phyloP scores from a whole-genome alignment of 306 rosid species.

The Trifolium fragiferum region DNA sequence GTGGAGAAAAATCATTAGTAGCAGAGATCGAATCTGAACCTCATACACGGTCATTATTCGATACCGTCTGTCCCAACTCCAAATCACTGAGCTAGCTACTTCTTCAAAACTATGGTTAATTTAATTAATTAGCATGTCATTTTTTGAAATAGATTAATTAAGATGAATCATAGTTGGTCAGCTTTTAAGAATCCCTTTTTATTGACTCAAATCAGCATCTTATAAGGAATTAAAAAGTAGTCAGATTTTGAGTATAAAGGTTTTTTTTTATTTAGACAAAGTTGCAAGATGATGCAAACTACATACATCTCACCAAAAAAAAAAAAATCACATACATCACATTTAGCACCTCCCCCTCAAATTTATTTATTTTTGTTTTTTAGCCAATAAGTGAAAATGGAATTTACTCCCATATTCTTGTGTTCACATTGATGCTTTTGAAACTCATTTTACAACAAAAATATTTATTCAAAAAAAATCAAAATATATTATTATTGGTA shows the following conservation, averaged over 20 bases:
- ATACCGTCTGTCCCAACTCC: not conserved
- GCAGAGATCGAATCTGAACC: not conserved
- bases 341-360: not conserved
- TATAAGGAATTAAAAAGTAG: conserved; percentile 4
- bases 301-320: not conserved
- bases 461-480: too few species aligned
- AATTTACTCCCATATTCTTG: not conserved
- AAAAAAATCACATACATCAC: not conserved
- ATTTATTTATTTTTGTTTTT: conserved; percentile 24
- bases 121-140: not conserved
- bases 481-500: not conserved
- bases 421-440: conserved; percentile 36
- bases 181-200: not conserved
- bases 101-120: not conserved
- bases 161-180: not conserved
- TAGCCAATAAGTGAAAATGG: conserved; percentile 34
- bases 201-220: conserved; percentile 7
- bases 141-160: not conserved
- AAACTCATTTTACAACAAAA: not conserved
- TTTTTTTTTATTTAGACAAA: not conserved
- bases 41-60: not conserved
- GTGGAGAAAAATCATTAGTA: not conserved
- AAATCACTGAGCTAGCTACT: not conserved
- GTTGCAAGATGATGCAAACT: conserved; percentile 13
- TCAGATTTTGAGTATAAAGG: not conserved